Evolutionary conservation across 768 basidiomycete species (phyloP).

Genomic region (Mycena haematopus): DNA sequence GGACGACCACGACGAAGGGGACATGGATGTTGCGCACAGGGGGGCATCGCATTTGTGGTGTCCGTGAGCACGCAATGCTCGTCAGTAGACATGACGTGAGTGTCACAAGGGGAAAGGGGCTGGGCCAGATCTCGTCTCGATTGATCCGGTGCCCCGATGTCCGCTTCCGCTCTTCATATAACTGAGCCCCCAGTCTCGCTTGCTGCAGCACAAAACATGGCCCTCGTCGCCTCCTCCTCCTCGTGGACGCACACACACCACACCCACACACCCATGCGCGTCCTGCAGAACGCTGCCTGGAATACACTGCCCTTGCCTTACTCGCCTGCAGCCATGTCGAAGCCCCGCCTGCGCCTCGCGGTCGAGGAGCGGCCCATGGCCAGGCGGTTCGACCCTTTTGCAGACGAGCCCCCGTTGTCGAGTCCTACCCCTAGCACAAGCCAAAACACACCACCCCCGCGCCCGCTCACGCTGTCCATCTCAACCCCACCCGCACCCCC

Average conservation of each 20-base stretch:
- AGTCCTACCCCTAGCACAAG: background rate
- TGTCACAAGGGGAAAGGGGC: too few species aligned
- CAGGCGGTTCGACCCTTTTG: constrained; percentile 28
- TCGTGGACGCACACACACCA: constrained; percentile 5
- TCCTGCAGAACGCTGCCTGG: background rate
- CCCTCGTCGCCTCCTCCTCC: constrained; percentile 6
- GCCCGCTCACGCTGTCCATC: constrained; percentile 7
- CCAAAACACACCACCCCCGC: constrained; percentile 17
- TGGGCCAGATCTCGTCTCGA: too few species aligned
- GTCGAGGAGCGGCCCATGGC: background rate
- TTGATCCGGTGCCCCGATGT: too few species aligned
- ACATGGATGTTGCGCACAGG: too few species aligned
- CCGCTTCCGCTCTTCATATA: too few species aligned
- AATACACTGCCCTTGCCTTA: constrained; percentile 1
- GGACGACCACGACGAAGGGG: too few species aligned
- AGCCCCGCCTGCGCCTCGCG: constrained; percentile 20
- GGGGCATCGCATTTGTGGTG: too few species aligned
- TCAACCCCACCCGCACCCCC: background rate
- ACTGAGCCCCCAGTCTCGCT: too few species aligned
- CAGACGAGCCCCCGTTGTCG: constrained; percentile 18
- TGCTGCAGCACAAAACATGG: background rate
- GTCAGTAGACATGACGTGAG: too few species aligned
- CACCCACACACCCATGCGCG: background rate
- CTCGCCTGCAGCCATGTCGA: background rate
- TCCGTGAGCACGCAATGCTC: too few species aligned